These are phyloP conservation scores for Mucuna pruriens DNA, from an alignment of 306 rosid genomes.

Conservation along the genomic window DNA sequence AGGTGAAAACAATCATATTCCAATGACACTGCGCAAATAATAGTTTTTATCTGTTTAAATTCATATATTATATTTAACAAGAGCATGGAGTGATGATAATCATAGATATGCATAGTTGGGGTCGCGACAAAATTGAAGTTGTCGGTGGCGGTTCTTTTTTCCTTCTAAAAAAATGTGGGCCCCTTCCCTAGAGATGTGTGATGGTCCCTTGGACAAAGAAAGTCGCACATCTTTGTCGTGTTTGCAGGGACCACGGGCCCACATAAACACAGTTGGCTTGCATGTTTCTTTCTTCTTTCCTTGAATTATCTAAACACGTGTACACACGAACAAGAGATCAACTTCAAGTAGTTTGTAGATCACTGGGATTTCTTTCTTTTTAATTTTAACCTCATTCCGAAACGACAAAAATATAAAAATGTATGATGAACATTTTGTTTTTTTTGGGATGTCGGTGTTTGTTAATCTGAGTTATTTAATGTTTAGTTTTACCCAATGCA, in stretches of 20 bases:
- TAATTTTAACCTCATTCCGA: neutral
- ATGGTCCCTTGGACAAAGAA: slow-evolving; percentile 22
- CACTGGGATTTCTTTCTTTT: neutral
- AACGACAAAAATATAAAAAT: neutral
- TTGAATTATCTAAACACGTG: neutral
- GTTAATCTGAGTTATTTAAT: neutral
- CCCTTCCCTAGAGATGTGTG: neutral
- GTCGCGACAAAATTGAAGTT: slow-evolving; percentile 32
- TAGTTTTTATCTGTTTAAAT: neutral
- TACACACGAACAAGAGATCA: neutral
- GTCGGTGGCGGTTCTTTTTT: slow-evolving; percentile 40
- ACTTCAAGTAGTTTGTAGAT: neutral
- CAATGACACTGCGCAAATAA: neutral
- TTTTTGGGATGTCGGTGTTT: neutral
- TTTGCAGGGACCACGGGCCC: neutral
- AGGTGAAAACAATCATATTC: neutral
- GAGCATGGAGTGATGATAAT: neutral
- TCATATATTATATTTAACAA: neutral
- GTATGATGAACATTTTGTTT: neutral
- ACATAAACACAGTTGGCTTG: neutral
- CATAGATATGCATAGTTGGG: neutral
- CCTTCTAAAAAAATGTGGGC: neutral
- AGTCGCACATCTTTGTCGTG: neutral
- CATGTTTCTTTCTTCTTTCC: neutral
- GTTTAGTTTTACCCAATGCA: neutral